Percentiles rank a stretch among this genome's conserved stretches.
These are phyloP conservation scores for Linum trigynum DNA, from an alignment of 345 rosid species.

Conservation along the genomic window DNA sequence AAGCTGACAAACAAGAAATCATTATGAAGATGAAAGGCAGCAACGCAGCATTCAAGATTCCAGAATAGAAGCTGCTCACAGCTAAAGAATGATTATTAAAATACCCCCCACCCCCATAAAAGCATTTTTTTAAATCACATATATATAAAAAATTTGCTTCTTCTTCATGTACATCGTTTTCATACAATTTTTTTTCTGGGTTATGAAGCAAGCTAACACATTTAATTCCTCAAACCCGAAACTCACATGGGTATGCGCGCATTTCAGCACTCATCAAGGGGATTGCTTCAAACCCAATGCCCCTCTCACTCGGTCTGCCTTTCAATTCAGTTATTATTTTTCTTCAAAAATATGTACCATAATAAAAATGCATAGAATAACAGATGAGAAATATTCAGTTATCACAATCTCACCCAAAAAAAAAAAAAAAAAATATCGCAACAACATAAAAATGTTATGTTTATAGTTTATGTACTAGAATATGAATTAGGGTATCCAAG, in stretches of 20 bases:
- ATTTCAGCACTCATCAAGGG: slow-evolving; percentile 32
- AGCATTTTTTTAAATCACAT: neutral
- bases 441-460: neutral
- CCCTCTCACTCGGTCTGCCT: neutral
- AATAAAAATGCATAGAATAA: too few relatives aligned
- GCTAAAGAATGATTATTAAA: neutral
- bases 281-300: slow-evolving; percentile 26
- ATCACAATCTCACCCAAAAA: neutral
- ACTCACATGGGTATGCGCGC: slow-evolving; percentile 42
- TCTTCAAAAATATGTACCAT: too few relatives aligned
- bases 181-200: too few relatives aligned
- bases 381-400: too few relatives aligned
- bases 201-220: neutral
- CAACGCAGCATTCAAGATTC: slow-evolving; percentile 28
- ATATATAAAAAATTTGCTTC: neutral
- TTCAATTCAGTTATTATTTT: neutral
- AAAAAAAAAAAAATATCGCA: neutral
- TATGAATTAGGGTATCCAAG: too few relatives aligned
- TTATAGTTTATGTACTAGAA: too few relatives aligned
- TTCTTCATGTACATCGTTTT: neutral
- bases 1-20: slow-evolving; percentile 14
- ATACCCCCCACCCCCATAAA: too few relatives aligned
- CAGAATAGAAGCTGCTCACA: slow-evolving; percentile 37
- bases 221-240: slow-evolving; percentile 13
- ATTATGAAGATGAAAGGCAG: slow-evolving; percentile 5